Base-by-base conservation (phyloP, 352 stramenopile genomes). In the Phytophthora crassamura region DNA sequence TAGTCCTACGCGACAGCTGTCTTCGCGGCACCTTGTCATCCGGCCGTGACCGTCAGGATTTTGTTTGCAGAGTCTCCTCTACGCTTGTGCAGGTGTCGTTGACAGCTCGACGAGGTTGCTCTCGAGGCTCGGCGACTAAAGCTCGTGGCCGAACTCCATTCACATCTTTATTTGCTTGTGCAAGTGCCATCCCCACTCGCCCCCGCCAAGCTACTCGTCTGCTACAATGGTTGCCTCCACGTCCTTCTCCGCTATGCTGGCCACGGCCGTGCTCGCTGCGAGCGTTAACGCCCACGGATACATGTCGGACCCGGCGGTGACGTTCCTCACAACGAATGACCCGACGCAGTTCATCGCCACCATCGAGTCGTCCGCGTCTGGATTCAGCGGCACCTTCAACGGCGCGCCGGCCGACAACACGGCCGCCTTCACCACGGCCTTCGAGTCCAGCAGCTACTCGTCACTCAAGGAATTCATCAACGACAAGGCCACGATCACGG, bases 391-490 rank as follows among this genome's bases (percentile, higher is more conserved):
- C 16, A 63, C 65, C 5, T 74, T 74, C 32, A 65, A 57, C 34
- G 38, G 22, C 7, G 46, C 60, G 1, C 65, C 65, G 15, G 52
- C 59, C 16, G 60, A 67, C 40, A 74, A 74, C 42, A 65, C 56
- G 28, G 66, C 59, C 5, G 46, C 59, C 4, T 74, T 67, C 59
- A 74, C 59, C 5, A 74, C 38, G 33, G 66, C 60, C 2, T 67
- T 70, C 40, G 54, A 56, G 5, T 48, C 66, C 28, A 74, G 66
- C 49, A 67, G 22, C 28, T 74, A 70, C 41, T 52, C 43, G 30
- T 74, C 60, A 25, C 50, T 70, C 22, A 74, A 75, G 50, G 61
- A 63, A 0, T 51, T 75, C 25, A 70, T 75, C 61, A 51, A 64
- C n/a, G 55, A 64, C 39, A 59, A 67, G 22, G 69, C 63, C 20